A percentile compares a stretch with the other conserved stretches of the same genome.
Evolutionary conservation across 2,329 filamentous ascomycete genomes (phyloP).

Genomic region (Fonsecaea nubica): DNA sequence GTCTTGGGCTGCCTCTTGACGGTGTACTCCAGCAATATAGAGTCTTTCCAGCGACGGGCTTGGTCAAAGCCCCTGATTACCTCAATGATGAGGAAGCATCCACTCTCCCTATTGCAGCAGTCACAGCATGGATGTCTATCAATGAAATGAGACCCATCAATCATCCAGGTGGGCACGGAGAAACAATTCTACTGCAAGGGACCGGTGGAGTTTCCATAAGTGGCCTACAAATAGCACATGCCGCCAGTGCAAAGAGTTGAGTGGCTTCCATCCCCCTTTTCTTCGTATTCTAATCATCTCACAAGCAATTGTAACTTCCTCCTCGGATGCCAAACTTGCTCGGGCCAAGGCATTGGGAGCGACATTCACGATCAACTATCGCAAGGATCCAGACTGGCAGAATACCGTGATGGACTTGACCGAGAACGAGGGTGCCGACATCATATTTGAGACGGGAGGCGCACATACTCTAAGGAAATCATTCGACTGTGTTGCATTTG

Average conservation of each 20-base stretch:
- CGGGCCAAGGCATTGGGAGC: slow-evolving; percentile 51
- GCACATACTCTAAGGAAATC: slow-evolving; percentile 53
- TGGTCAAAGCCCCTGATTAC: slow-evolving; percentile 52
- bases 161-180: slow-evolving; percentile 51
- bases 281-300: slow-evolving; percentile 23
- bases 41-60: slow-evolving; percentile 50
- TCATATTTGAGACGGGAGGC: slow-evolving; percentile 52
- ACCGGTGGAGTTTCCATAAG: slow-evolving; percentile 58
- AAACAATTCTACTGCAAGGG: slow-evolving; percentile 52
- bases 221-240: slow-evolving; percentile 57
- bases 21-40: slow-evolving; percentile 55
- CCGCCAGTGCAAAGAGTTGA: slow-evolving; percentile 55
- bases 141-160: slow-evolving; percentile 55
- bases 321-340: slow-evolving; percentile 57
- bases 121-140: slow-evolving; percentile 60
- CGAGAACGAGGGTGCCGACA: slow-evolving; percentile 52
- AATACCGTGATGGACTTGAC: slow-evolving; percentile 55
- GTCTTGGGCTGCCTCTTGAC: slow-evolving; percentile 44
- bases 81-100: slow-evolving; percentile 51
- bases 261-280: slow-evolving; percentile 46
- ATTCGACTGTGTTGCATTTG: slow-evolving; percentile 53
- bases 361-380: slow-evolving; percentile 59
- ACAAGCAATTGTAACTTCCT: slow-evolving; percentile 58
- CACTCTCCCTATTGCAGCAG: slow-evolving; percentile 53
- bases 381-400: slow-evolving; percentile 54